phyloP scores from a whole-genome alignment of 2,329 filamentous ascomycete species.

The Cladobotryum mycophilum region DNA sequence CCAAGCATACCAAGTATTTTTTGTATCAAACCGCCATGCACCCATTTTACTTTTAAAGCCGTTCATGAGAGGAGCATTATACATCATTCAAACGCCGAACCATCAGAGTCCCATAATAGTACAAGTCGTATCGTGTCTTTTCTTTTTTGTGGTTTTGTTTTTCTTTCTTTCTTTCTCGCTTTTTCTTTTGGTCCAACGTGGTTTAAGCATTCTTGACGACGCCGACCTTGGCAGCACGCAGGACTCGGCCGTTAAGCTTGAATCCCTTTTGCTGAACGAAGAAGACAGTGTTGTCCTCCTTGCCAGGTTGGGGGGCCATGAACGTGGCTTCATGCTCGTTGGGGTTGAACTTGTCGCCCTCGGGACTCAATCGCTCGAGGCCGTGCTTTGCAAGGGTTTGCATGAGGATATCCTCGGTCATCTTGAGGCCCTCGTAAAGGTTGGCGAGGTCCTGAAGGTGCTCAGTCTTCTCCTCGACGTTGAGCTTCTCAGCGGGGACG shows the following conservation, averaged over 20 bases:
- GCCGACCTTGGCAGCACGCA: conserved; percentile 92
- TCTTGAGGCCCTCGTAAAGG: conserved; percentile 84
- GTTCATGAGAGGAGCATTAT: conserved; percentile 43
- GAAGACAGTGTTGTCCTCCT: conserved; percentile 88
- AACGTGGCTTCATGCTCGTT: conserved; percentile 96
- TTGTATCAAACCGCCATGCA: conserved; percentile 22
- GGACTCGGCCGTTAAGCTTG: conserved; percentile 79
- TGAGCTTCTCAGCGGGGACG: conserved; percentile 69
- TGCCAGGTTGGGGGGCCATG: conserved; percentile 78
- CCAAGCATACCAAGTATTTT: conserved; percentile 9
- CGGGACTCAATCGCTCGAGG: conserved; percentile 79
- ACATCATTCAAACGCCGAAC: conserved; percentile 34
- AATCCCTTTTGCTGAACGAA: conserved; percentile 94
- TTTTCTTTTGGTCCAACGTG: not conserved
- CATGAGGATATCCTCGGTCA: conserved; percentile 89
- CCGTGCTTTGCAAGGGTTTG: conserved; percentile 89
- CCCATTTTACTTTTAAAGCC: conserved; percentile 11
- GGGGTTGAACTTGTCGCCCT: conserved; percentile 85
- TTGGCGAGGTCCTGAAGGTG: conserved; percentile 66
- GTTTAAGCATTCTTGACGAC: conserved; percentile 74
- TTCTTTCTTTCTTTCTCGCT: conserved; percentile 1
- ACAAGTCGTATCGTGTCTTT: conserved; percentile 21
- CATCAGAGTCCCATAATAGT: conserved; percentile 24
- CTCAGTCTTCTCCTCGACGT: conserved; percentile 41
- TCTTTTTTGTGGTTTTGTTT: conserved; percentile 1